Conservation (phyloP, 768 basidiomycete species). For the Hemileccinum rubropunctum region DNA sequence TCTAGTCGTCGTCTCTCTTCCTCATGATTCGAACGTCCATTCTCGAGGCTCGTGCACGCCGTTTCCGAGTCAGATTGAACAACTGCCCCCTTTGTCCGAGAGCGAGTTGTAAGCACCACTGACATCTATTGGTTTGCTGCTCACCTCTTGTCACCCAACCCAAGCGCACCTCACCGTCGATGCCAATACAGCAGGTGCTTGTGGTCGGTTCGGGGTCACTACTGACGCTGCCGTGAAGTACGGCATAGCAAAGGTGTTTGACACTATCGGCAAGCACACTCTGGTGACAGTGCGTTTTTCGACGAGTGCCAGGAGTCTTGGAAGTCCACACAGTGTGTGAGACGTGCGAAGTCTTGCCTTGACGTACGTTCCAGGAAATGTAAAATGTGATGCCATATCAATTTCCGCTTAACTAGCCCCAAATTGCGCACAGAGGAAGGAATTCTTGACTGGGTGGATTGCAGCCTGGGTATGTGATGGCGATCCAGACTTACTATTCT, state of each 20-base stretch:
- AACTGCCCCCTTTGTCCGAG: slow-evolving; percentile 17
- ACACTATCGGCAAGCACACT: slow-evolving; percentile 16
- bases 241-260: slow-evolving; percentile 15
- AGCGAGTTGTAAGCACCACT: slow-evolving; percentile 13
- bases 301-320: slow-evolving; percentile 53
- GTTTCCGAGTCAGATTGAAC: slow-evolving; percentile 15
- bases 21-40: background rate
- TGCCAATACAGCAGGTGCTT: slow-evolving; percentile 16
- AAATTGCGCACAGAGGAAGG: slow-evolving; percentile 39
- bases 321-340: slow-evolving; percentile 46
- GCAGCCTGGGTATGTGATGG: slow-evolving; percentile 10
- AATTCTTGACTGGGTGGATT: slow-evolving; percentile 36
- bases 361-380: slow-evolving; percentile 36
- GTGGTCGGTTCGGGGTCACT: slow-evolving; percentile 19
- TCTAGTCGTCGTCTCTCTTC: background rate
- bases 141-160: slow-evolving; percentile 2
- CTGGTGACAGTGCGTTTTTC: slow-evolving; percentile 40
- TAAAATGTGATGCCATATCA: background rate
- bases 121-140: background rate
- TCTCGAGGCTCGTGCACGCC: background rate
- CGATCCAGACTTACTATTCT: slow-evolving; percentile 1
- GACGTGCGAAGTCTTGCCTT: slow-evolving; percentile 55
- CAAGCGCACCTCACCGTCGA: slow-evolving; percentile 17
- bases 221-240: slow-evolving; percentile 14
- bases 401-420: background rate